Evolutionary conservation across 257 asterid genomes (phyloP).

Genomic region (Solanum tacnaense): DNA sequence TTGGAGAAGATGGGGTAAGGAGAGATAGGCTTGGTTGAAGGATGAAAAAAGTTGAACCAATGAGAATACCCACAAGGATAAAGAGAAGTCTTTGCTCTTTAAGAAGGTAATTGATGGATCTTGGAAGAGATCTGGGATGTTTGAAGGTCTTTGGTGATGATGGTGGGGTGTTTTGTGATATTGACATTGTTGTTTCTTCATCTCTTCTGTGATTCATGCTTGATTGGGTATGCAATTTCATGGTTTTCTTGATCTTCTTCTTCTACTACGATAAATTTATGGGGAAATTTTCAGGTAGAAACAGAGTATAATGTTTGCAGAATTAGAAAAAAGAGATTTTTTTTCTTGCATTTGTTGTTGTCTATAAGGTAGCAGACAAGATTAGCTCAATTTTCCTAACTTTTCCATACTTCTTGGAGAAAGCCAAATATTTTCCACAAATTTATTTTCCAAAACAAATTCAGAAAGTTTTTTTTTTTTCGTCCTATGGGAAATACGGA

Average conservation of each 20-base stretch:
- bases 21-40: constrained; percentile 28
- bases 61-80: constrained; percentile 61
- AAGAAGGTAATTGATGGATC: constrained; percentile 69
- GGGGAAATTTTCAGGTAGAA: neutral
- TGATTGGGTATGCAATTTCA: constrained; percentile 60
- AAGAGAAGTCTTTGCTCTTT: constrained; percentile 80
- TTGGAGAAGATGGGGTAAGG: constrained; percentile 11
- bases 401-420: neutral
- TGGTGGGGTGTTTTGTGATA: constrained; percentile 25
- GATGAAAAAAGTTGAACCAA: constrained; percentile 76
- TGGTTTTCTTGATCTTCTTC: constrained; percentile 8
- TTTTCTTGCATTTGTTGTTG: neutral
- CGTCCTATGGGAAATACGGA: neutral
- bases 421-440: neutral
- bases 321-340: neutral
- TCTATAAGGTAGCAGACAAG: neutral
- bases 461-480: neutral
- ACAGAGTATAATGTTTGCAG: neutral
- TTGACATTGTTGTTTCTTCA: constrained; percentile 29
- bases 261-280: neutral
- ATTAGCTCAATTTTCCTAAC: neutral
- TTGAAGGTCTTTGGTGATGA: constrained; percentile 67
- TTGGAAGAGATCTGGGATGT: constrained; percentile 67
- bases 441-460: neutral
- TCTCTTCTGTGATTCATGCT: constrained; percentile 35